Percentiles rank a stretch among this genome's conserved stretches.
Conservation (phyloP, 352 stramenopile genomes). For the Pythium volutum region DNA sequence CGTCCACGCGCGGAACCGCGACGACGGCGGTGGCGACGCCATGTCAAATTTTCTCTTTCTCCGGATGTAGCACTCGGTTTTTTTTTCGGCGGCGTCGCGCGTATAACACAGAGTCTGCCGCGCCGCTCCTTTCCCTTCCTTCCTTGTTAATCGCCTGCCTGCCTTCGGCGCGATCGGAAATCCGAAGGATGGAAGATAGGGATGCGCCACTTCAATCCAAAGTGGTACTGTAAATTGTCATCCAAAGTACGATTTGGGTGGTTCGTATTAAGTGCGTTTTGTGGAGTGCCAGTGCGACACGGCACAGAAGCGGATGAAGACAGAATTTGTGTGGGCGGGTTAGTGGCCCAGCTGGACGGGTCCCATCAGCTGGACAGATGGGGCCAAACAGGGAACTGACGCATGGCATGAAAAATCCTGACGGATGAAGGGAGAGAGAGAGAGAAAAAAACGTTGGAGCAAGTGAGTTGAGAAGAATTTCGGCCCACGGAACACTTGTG, state of each 20-base stretch:
- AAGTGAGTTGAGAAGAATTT: not conserved
- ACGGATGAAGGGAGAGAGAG: not conserved
- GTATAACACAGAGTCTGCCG: no score
- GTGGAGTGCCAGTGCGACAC: slow-evolving; percentile 6
- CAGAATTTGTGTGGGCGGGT: no score
- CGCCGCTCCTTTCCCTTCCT: no score
- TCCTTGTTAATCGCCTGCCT: no score
- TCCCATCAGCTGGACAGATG: slow-evolving; percentile 10
- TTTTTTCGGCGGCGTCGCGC: not conserved
- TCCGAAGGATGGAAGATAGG: not conserved
- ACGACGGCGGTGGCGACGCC: not conserved
- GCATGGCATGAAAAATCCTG: slow-evolving; percentile 6
- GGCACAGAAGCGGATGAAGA: slow-evolving; percentile 12
- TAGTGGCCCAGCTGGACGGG: slow-evolving; percentile 12
- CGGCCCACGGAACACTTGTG: no score
- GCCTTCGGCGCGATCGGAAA: not conserved
- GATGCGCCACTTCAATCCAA: slow-evolving; percentile 16
- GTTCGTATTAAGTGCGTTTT: slow-evolving; percentile 9
- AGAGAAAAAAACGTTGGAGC: not conserved
- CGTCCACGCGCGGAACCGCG: slow-evolving; percentile 60
- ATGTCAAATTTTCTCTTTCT: not conserved
- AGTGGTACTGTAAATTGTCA: not conserved
- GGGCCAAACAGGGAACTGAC: slow-evolving; percentile 1
- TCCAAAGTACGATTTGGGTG: not conserved
- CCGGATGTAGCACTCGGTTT: not conserved